phyloP scores from a whole-genome alignment of 805 yeast genomes.

The Saturnispora galanensis region DNA sequence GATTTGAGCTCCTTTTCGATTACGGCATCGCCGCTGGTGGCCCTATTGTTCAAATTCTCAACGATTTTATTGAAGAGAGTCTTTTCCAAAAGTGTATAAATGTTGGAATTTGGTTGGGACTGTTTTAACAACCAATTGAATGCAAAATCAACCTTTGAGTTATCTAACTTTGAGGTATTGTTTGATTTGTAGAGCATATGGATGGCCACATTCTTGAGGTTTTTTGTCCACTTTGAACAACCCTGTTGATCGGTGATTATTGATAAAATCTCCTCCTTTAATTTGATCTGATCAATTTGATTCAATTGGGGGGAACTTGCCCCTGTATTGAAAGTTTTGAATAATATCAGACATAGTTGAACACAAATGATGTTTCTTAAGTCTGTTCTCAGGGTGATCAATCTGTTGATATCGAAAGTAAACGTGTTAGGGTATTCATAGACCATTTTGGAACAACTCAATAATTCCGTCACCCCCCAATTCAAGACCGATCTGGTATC shows the following conservation, averaged over 20 bases:
- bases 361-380: constrained; percentile 77
- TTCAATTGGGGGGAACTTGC: constrained; percentile 24
- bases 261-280: constrained; percentile 66
- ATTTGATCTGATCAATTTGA: constrained; percentile 29
- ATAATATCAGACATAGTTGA: constrained; percentile 61
- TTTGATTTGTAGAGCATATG: constrained; percentile 42
- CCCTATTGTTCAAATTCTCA: constrained; percentile 4
- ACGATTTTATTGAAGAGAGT: constrained; percentile 28
- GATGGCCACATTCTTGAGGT: constrained; percentile 60
- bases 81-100: constrained; percentile 67
- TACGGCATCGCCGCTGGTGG: constrained; percentile 19
- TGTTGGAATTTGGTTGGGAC: constrained; percentile 72
- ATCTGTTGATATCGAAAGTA: constrained; percentile 74
- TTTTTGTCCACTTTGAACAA: constrained; percentile 83
- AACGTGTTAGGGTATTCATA: constrained; percentile 75
- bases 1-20: constrained; percentile 45
- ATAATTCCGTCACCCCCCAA: constrained; percentile 47
- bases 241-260: constrained; percentile 81
- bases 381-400: constrained; percentile 72
- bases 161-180: constrained; percentile 24
- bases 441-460: constrained; percentile 74
- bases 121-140: constrained; percentile 76
- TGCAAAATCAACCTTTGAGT: constrained; percentile 43
- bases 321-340: constrained; percentile 45
- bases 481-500: constrained; percentile 30